These are phyloP conservation scores for Sphaerulina vaccinii DNA, from an alignment of 2,329 filamentous ascomycete genomes.

Conservation along the genomic window DNA sequence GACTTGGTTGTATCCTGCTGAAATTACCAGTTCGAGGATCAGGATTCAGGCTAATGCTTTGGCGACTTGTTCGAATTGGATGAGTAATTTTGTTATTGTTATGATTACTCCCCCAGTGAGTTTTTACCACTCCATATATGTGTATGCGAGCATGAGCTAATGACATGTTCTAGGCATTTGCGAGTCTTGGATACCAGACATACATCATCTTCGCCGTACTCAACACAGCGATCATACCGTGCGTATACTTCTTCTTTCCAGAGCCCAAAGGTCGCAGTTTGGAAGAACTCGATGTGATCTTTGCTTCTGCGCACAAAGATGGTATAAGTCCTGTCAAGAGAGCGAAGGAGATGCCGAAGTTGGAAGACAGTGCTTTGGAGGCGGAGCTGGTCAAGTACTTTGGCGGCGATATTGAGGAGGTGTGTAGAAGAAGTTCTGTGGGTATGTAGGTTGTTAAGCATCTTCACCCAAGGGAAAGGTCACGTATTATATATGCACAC, in stretches of 20 bases:
- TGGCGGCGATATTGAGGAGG: slow-evolving; percentile 11
- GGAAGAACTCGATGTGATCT: slow-evolving; percentile 28
- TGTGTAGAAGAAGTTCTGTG: slow-evolving; percentile 4
- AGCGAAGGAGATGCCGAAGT: slow-evolving; percentile 7
- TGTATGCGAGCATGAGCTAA: slow-evolving; percentile 49
- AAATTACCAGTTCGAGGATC: slow-evolving; percentile 48
- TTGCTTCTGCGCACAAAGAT: slow-evolving; percentile 11
- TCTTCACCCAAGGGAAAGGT: no score
- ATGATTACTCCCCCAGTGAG: slow-evolving; percentile 45
- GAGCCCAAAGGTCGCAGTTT: slow-evolving; percentile 25
- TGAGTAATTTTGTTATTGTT: slow-evolving; percentile 24
- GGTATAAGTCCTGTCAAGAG: slow-evolving; percentile 8
- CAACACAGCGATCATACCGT: slow-evolving; percentile 17
- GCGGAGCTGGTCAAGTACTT: slow-evolving; percentile 10
- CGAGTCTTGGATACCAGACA: slow-evolving; percentile 31
- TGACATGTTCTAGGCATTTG: background rate
- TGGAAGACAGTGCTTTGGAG: slow-evolving; percentile 1
- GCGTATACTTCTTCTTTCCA: slow-evolving; percentile 46
- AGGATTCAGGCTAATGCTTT: slow-evolving; percentile 55
- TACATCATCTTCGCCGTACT: slow-evolving; percentile 50
- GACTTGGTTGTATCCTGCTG: slow-evolving; percentile 40
- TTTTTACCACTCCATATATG: slow-evolving; percentile 63
- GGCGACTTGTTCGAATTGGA: slow-evolving; percentile 50
- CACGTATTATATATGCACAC: no score
- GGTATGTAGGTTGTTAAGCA: no score